Conservation (phyloP, 2,329 filamentous ascomycete genomes). For the Mollisia scopiformis region DNA sequence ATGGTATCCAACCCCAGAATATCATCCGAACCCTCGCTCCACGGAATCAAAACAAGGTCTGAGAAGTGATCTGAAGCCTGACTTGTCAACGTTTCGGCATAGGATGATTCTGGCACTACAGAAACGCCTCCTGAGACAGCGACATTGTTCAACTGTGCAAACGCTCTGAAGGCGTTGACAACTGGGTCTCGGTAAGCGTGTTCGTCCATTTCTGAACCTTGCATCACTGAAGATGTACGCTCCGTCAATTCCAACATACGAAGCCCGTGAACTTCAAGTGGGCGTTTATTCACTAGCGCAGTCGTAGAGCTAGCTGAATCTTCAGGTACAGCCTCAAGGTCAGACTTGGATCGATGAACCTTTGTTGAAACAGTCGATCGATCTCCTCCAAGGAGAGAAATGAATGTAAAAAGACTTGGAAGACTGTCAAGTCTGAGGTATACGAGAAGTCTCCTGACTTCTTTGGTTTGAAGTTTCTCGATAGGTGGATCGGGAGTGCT, state of each 20-base stretch:
- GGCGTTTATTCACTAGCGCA: slow-evolving; percentile 21
- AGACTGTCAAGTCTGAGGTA: slow-evolving; percentile 86
- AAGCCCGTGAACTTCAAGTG: slow-evolving; percentile 64
- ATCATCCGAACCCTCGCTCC: slow-evolving; percentile 80
- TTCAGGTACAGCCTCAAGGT: slow-evolving; percentile 33
- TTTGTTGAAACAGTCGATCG: slow-evolving; percentile 37
- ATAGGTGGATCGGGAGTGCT: slow-evolving; percentile 37
- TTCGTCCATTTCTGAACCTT: slow-evolving; percentile 81
- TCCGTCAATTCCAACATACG: slow-evolving; percentile 87
- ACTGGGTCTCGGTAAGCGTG: slow-evolving; percentile 76
- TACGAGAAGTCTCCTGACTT: slow-evolving; percentile 70
- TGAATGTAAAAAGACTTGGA: slow-evolving; percentile 78
- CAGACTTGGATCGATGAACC: slow-evolving; percentile 39
- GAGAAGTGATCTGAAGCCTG: slow-evolving; percentile 71
- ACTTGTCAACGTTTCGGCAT: slow-evolving; percentile 74
- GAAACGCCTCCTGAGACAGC: slow-evolving; percentile 81
- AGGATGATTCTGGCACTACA: slow-evolving; percentile 76
- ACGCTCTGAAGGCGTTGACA: slow-evolving; percentile 87
- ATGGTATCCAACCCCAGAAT: slow-evolving; percentile 58
- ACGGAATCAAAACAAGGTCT: slow-evolving; percentile 82
- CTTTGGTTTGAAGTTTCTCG: slow-evolving; percentile 52
- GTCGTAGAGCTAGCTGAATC: slow-evolving; percentile 30
- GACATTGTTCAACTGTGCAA: slow-evolving; percentile 82
- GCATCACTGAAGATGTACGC: slow-evolving; percentile 94
- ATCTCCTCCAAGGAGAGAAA: slow-evolving; percentile 73